Percentiles rank a stretch among this genome's conserved stretches.
Evolutionary conservation across 1,284 basidiomycete genomes (phyloP).

Genomic region (Porodaedalea pini): DNA sequence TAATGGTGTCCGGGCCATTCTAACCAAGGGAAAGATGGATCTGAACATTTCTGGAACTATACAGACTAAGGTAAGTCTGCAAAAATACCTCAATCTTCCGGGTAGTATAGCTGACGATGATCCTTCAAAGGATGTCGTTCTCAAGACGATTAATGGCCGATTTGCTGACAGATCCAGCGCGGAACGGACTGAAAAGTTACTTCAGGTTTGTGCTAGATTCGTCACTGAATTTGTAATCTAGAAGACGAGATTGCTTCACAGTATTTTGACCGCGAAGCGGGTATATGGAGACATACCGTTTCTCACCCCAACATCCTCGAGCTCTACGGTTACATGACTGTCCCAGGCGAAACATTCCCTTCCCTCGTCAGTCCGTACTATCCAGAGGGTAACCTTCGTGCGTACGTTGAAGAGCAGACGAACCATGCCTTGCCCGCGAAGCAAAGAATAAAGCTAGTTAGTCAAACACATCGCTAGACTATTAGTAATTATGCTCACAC

Average conservation of each 20-base stretch:
- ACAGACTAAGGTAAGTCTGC: neutral
- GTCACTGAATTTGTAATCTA: neutral
- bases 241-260: neutral
- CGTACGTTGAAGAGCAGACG: neutral
- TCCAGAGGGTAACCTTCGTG: neutral
- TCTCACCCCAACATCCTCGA: constrained; percentile 1
- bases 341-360: neutral
- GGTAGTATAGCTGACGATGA: neutral
- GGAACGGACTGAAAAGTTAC: neutral
- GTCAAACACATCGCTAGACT: neutral
- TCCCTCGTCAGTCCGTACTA: neutral
- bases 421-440: neutral
- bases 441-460: neutral
- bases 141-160: neutral
- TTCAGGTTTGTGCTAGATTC: neutral
- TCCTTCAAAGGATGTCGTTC: neutral
- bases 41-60: neutral
- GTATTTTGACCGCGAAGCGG: constrained; percentile 9
- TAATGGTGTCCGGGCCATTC: neutral
- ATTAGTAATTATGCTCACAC: no score
- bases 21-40: neutral
- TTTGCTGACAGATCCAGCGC: neutral
- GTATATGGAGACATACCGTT: neutral
- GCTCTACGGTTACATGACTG: neutral
- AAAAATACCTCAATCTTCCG: neutral